These are phyloP conservation scores for Blastomyces parvus DNA, from an alignment of 2,329 filamentous ascomycete species.

Conservation along the genomic window DNA sequence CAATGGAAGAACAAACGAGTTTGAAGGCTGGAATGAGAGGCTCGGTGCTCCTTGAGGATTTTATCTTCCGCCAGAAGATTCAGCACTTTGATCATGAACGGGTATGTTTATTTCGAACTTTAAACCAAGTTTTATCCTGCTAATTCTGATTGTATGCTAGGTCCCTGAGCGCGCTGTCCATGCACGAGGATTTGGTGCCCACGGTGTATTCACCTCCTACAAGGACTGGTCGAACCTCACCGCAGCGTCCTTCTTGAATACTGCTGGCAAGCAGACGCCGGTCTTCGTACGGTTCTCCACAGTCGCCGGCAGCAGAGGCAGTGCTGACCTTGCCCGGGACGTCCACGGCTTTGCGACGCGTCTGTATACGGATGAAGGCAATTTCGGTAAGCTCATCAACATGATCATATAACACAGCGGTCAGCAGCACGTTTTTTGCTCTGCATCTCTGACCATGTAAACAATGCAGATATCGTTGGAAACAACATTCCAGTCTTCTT, in stretches of 20 bases:
- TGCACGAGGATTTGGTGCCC: conserved; percentile 57
- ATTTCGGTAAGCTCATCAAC: conserved; percentile 46
- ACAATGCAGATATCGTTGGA: conserved; percentile 28
- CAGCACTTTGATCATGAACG: conserved; percentile 62
- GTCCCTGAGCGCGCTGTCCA: conserved; percentile 59
- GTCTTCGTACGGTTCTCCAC: conserved; percentile 66
- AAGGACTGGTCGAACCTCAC: conserved; percentile 59
- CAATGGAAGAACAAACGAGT: conserved; percentile 57
- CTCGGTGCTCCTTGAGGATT: conserved; percentile 61
- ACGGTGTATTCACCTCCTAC: conserved; percentile 61
- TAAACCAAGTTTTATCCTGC: not conserved
- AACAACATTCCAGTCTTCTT: conserved; percentile 37
- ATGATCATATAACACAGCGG: not conserved
- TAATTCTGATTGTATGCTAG: conserved; percentile 23
- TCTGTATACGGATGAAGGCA: conserved; percentile 65
- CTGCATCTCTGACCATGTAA: not conserved
- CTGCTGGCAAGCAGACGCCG: conserved; percentile 51
- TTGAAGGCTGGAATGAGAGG: conserved; percentile 58
- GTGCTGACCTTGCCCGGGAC: conserved; percentile 60
- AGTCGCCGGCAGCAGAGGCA: conserved; percentile 59
- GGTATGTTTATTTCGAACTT: conserved; percentile 33
- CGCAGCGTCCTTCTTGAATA: conserved; percentile 53
- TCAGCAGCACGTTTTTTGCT: no score
- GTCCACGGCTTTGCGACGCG: conserved; percentile 62
- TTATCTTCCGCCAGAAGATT: conserved; percentile 63